These are phyloP conservation scores for Peltaster fructicola DNA, from an alignment of 2,329 filamentous ascomycete genomes.

Conservation along the genomic window DNA sequence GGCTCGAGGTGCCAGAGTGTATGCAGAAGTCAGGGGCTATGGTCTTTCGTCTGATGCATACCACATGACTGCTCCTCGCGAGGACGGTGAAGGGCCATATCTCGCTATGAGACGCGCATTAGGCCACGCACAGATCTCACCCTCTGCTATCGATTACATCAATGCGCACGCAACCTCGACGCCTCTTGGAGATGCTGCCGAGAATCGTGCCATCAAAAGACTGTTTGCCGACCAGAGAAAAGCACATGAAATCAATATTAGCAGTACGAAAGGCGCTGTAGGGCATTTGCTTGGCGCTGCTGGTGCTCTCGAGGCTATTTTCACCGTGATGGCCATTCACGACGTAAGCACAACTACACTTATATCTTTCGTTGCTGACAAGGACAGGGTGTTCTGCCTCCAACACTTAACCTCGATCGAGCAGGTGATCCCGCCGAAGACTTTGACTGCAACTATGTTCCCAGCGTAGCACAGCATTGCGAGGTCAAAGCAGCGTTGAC, in stretches of 20 bases:
- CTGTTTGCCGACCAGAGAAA: slow-evolving; percentile 52
- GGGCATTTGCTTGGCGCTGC: slow-evolving; percentile 85
- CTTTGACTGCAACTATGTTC: slow-evolving; percentile 73
- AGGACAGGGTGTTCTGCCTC: slow-evolving; percentile 55
- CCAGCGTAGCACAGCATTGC: slow-evolving; percentile 51
- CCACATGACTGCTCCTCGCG: slow-evolving; percentile 80
- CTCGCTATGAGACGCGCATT: slow-evolving; percentile 75
- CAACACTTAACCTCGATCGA: slow-evolving; percentile 65
- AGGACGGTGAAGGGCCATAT: slow-evolving; percentile 65
- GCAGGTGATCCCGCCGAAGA: slow-evolving; percentile 40
- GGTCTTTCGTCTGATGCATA: slow-evolving; percentile 80
- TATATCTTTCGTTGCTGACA: slow-evolving; percentile 6
- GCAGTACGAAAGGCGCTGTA: slow-evolving; percentile 84
- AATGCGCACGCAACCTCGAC: slow-evolving; percentile 94
- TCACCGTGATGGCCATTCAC: slow-evolving; percentile 60
- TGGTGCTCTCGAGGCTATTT: slow-evolving; percentile 77
- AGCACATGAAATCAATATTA: slow-evolving; percentile 56
- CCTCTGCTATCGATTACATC: slow-evolving; percentile 65
- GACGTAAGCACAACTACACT: slow-evolving; percentile 39
- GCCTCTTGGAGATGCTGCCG: slow-evolving; percentile 66
- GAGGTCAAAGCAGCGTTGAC: slow-evolving; percentile 59
- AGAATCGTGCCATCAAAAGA: slow-evolving; percentile 64
- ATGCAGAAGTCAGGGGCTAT: slow-evolving; percentile 79
- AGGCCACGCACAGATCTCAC: slow-evolving; percentile 50
- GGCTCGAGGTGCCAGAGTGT: slow-evolving; percentile 59